Base-by-base conservation (phyloP, 352 stramenopile species). In the Thraustochytrium striatum region DNA sequence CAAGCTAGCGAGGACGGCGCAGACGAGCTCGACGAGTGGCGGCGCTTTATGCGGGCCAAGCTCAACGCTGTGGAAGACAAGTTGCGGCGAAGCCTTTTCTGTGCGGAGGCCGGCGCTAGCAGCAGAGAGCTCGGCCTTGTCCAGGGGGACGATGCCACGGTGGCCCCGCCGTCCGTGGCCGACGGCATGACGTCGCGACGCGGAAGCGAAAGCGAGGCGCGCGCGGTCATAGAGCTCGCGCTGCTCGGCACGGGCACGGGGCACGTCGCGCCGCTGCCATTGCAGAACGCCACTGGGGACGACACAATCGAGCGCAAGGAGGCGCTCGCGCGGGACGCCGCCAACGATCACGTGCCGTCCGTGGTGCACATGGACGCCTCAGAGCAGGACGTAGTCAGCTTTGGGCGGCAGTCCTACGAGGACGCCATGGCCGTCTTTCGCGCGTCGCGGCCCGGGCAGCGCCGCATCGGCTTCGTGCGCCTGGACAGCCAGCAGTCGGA, bases 331-430 rank as follows among this genome's bases (percentile, higher is more conserved):
- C 55, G 72, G 13, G 72, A 72, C 36, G 32, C 25, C 21, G 36
- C 41, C n/a, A 30, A 72, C 16, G 72, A 72, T 38, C 72, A 72
- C 72, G 59, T 79, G 39, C 69, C 69, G 11, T n/a, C 38, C 1
- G 33, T 53, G 9, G 50, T 79, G 25, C n/a, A 55, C 9, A 47
- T 79, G 5, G 57, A 79, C 25, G 50, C 69, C 8, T 9, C 38
- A 9, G 50, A 57, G n/a, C 69, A 79, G 36, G 69, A 79, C 25
- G 35, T 79, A 5, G 39, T 79, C 13, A 47, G 72, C 39, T 47
- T 79, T 5, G 69, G 69, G 47, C 69, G 69, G 35, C 69, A 79
- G 39, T 19, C 52, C n/a, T 79, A 79, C 69, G 53, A n/a, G 2
- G 69, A 79, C 55, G 69, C 69, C 11, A n/a, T 79, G 50, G n/a